Base-by-base conservation (phyloP, 441 rosid species). In the Pelargonium citronellum region DNA sequence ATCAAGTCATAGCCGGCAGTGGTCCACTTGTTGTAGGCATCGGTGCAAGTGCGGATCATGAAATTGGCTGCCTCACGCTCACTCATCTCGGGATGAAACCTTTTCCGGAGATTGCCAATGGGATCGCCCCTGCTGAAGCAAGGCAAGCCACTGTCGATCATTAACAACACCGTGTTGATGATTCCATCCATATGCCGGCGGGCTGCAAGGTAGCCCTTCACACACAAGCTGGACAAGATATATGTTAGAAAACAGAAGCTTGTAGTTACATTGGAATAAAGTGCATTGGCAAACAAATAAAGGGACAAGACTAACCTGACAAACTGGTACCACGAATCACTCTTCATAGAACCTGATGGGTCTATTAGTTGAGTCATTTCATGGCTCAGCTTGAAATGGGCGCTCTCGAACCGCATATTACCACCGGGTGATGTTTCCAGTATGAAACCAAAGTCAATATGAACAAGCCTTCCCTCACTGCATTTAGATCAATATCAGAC, bases 61-160 rank as follows among this genome's bases (percentile, higher is more conserved):
- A 88, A 92, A 69, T 82, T 87, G 53, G 99, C 99, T 0, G 99
- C 99, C 83, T 95, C 99, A 0, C 98, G 92, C 70, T 95, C 99
- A 2, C 84, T 91, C 99, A 91, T 89, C 81, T 95, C 98, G 0
- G 99, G 99, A 74, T 83, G 92, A 74, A 95, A 92, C 80, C 99
- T 89, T 80, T 91, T 89, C 62, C 95, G 89, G 10, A 91, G 92
- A 74, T 95, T 95, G 53, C 91, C 99, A 0, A 95, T 92, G 30
- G 99, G 96, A 60, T 95, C 98, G 0, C 99, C 98, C 79, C 98
- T 77, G 77, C 99, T 92, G 76, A 95, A 92, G 87, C 98, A 95
- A 3, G 98, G 99, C 60, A 92, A 79, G 57, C 98, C 98, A 11
- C 99, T 95, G 75, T 92, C 98, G 11, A 92, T 84, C 99, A 95